Conservation (phyloP, 2,329 filamentous ascomycete genomes). For the Phialemonium atrogriseum region DNA sequence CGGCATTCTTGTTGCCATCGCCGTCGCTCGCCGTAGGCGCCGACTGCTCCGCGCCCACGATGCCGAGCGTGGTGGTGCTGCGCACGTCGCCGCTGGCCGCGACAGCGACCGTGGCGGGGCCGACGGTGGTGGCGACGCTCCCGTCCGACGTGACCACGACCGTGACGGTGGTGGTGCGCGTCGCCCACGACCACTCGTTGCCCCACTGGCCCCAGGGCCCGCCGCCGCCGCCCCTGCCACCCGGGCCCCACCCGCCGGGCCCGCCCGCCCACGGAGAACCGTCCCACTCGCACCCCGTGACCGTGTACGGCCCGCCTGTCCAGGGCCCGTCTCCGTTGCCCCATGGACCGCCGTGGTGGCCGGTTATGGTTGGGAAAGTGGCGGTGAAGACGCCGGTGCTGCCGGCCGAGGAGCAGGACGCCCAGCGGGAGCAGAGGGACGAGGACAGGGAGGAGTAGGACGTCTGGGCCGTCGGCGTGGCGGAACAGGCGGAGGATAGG, state of each 20-base stretch:
- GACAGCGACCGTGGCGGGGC: slow-evolving; percentile 18
- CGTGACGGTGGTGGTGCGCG: slow-evolving; percentile 23
- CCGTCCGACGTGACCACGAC: slow-evolving; percentile 20
- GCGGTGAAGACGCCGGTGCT: slow-evolving; percentile 30
- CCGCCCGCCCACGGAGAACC: slow-evolving; percentile 32
- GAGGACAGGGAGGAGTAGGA: slow-evolving; percentile 27
- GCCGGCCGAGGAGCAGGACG: slow-evolving; percentile 28
- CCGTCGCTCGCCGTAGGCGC: slow-evolving; percentile 4
- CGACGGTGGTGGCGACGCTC: slow-evolving; percentile 15
- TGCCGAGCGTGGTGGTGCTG: slow-evolving; percentile 18
- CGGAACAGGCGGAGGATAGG: slow-evolving; percentile 20
- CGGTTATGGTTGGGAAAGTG: slow-evolving; percentile 20
- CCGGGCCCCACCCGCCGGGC: slow-evolving; percentile 25
- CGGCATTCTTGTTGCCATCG: slow-evolving; percentile 5
- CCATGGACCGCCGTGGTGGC: slow-evolving; percentile 5
- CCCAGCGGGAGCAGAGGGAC: slow-evolving; percentile 30
- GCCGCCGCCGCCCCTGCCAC: slow-evolving; percentile 18
- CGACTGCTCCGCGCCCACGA: slow-evolving; percentile 6
- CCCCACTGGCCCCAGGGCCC: slow-evolving; percentile 32
- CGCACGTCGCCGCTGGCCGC: slow-evolving; percentile 21
- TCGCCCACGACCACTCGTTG: slow-evolving; percentile 29
- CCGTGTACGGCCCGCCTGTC: slow-evolving; percentile 29
- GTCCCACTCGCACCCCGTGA: slow-evolving; percentile 32
- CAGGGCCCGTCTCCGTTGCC: slow-evolving; percentile 15
- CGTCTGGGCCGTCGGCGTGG: slow-evolving; percentile 19